phyloP scores from a whole-genome alignment of 1,284 basidiomycete genomes.

The Mycosarcoma maydis region DNA sequence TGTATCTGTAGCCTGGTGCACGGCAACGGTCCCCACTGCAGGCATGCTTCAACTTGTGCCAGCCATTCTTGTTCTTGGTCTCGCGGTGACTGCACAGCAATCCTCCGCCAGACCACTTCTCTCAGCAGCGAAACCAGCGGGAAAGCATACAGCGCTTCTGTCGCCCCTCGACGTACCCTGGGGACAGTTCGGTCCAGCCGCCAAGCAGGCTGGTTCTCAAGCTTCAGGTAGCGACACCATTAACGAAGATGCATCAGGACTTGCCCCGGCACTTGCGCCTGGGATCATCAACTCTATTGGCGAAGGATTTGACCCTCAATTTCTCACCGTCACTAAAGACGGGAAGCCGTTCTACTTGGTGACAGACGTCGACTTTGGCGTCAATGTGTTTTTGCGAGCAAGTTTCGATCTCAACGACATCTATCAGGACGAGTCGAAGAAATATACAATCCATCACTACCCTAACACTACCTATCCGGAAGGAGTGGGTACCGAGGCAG shows the following conservation, averaged over 20 bases:
- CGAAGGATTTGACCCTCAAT: slow-evolving; percentile 40
- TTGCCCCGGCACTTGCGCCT: slow-evolving; percentile 34
- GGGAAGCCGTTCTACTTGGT: slow-evolving; percentile 32
- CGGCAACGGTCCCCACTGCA: neutral
- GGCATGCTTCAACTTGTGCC: neutral
- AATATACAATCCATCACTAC: slow-evolving; percentile 26
- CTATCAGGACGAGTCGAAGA: slow-evolving; percentile 30
- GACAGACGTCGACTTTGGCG: slow-evolving; percentile 37
- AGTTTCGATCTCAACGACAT: slow-evolving; percentile 40
- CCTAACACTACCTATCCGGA: slow-evolving; percentile 21
- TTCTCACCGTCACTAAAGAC: slow-evolving; percentile 20
- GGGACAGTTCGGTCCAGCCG: slow-evolving; percentile 29
- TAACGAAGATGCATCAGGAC: slow-evolving; percentile 31
- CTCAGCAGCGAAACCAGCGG: neutral
- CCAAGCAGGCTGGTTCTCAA: slow-evolving; percentile 7
- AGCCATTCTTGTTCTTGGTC: neutral
- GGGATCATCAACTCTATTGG: slow-evolving; percentile 35
- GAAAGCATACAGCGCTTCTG: neutral
- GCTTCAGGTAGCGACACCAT: slow-evolving; percentile 37
- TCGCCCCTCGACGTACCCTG: slow-evolving; percentile 17
- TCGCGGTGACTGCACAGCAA: neutral
- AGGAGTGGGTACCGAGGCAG: slow-evolving; percentile 41
- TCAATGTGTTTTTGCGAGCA: slow-evolving; percentile 28
- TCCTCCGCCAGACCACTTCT: slow-evolving; percentile 11
- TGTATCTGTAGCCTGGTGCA: slow-evolving; percentile 22